phyloP scores from a whole-genome alignment of 2,329 filamentous ascomycete species.

The Rugonectria rugulosa region DNA sequence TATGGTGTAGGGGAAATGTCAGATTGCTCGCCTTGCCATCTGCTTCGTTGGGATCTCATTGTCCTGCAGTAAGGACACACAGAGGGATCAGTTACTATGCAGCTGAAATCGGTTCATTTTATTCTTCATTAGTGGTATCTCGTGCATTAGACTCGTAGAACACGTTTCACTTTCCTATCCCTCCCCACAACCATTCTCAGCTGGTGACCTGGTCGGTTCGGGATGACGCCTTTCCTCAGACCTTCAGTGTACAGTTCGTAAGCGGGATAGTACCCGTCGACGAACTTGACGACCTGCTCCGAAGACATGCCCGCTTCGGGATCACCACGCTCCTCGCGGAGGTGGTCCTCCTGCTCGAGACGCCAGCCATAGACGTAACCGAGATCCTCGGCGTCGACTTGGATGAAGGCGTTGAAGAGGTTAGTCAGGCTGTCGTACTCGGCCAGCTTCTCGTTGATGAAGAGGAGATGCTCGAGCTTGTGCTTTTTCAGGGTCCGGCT shows the following conservation, averaged over 20 bases:
- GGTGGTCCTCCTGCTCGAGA: conserved; percentile 76
- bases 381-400: conserved; percentile 74
- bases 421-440: conserved; percentile 59
- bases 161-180: conserved; percentile 66
- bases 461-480: conserved; percentile 56
- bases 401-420: conserved; percentile 62
- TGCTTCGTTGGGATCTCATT: no score
- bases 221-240: conserved; percentile 65
- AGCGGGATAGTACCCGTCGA: conserved; percentile 72
- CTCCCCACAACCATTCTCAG: conserved; percentile 68
- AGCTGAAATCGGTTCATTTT: conserved; percentile 11
- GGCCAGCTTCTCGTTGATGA: conserved; percentile 57
- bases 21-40: not conserved
- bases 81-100: not conserved
- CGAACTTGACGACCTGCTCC: conserved; percentile 79
- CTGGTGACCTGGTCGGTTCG: conserved; percentile 59
- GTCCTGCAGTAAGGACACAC: not conserved
- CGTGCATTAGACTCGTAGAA: conserved; percentile 53
- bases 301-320: conserved; percentile 76
- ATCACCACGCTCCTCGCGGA: conserved; percentile 69
- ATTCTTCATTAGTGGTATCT: conserved; percentile 23
- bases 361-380: conserved; percentile 87
- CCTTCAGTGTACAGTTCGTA: conserved; percentile 74
- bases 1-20: no score
- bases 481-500: conserved; percentile 59